Percentiles rank a stretch among this genome's conserved stretches.
phyloP scores from a whole-genome alignment of 2,329 filamentous ascomycete species.

The Elsinoe fawcettii region DNA sequence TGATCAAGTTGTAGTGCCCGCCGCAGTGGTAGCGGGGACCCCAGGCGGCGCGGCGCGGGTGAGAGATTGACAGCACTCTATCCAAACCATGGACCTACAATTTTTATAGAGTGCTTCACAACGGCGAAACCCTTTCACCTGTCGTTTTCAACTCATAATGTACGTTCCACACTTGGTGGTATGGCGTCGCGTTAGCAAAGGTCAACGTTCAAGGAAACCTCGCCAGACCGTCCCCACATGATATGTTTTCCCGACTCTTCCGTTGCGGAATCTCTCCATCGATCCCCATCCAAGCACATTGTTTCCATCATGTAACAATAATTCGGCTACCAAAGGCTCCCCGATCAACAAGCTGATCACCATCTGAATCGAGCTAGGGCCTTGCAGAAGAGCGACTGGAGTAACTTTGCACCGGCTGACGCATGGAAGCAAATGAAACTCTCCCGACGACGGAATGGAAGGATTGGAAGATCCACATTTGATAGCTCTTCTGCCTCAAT shows the following conservation, averaged over 20 bases:
- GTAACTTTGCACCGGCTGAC: conserved; percentile 3
- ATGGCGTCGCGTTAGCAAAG: no score
- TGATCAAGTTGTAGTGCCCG: no score
- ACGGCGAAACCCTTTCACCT: no score
- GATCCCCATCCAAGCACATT: background rate
- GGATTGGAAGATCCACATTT: conserved; percentile 1
- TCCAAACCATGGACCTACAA: no score
- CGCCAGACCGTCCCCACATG: no score
- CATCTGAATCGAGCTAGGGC: background rate
- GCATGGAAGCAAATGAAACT: conserved; percentile 6
- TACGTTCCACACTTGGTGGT: no score
- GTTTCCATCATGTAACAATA: background rate
- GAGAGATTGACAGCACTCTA: no score
- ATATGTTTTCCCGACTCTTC: background rate
- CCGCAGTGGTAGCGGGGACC: no score
- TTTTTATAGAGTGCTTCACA: no score
- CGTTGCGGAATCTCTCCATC: background rate
- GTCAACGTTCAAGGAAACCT: no score
- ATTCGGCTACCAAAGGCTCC: background rate
- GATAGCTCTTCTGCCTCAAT: background rate
- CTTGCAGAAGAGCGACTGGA: background rate
- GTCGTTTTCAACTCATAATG: no score
- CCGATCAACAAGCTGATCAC: background rate
- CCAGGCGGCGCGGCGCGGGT: no score
- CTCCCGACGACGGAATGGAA: background rate